phyloP scores from a whole-genome alignment of 495 filamentous ascomycete species.

The Penicillium argentinense region DNA sequence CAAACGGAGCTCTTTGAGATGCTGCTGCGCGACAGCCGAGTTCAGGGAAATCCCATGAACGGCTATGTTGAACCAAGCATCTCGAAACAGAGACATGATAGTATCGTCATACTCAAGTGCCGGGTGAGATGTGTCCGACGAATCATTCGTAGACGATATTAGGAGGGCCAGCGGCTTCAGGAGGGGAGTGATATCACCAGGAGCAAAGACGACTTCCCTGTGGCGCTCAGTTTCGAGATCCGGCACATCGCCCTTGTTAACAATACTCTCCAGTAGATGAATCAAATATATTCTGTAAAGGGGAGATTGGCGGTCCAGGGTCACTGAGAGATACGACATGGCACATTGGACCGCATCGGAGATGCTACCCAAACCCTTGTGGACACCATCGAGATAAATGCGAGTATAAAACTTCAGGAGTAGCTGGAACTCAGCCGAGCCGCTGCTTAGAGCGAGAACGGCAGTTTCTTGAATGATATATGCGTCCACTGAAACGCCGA shows the following conservation, averaged over 20 bases:
- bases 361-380: constrained; percentile 57
- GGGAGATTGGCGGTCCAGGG: constrained; percentile 62
- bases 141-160: constrained; percentile 56
- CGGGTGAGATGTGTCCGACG: constrained; percentile 26
- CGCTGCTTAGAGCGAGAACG: constrained; percentile 69
- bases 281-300: constrained; percentile 76
- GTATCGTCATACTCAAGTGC: constrained; percentile 58
- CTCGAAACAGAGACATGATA: constrained; percentile 68
- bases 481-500: constrained; percentile 72
- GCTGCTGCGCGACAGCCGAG: constrained; percentile 64
- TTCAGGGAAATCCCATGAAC: constrained; percentile 84
- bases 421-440: constrained; percentile 74
- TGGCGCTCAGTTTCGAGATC: constrained; percentile 61
- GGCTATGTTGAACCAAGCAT: constrained; percentile 96
- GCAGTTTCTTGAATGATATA: constrained; percentile 82
- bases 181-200: constrained; percentile 79
- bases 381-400: constrained; percentile 66
- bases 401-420: constrained; percentile 79
- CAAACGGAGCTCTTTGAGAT: constrained; percentile 69
- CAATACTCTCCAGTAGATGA: constrained; percentile 81
- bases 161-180: constrained; percentile 78
- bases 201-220: constrained; percentile 72
- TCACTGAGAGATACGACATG: constrained; percentile 72
- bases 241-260: constrained; percentile 79
- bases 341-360: constrained; percentile 51